A percentile compares a stretch with the other conserved stretches of the same genome.
Evolutionary conservation across 805 yeast species (phyloP).

Genomic region (Candida corydali): DNA sequence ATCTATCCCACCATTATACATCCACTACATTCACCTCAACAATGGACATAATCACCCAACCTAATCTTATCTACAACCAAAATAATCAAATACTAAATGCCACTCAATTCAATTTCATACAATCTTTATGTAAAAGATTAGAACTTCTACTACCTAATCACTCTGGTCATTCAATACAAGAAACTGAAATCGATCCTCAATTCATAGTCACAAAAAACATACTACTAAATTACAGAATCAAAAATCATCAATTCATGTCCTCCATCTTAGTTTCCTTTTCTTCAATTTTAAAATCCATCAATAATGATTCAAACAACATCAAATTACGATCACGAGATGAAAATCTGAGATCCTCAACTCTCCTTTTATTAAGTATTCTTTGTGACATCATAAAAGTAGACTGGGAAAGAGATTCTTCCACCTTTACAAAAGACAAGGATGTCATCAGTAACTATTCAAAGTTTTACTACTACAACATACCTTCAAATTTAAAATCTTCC

Average conservation of each 20-base stretch:
- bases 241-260: conserved; percentile 14
- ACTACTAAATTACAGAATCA: conserved; percentile 17
- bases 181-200: conserved; percentile 40
- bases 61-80: neutral
- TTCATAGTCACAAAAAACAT: conserved; percentile 28
- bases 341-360: conserved; percentile 26
- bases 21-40: no score
- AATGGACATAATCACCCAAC: no score
- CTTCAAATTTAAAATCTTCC: conserved; percentile 19
- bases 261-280: conserved; percentile 20
- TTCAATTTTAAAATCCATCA: conserved; percentile 19
- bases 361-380: conserved; percentile 29
- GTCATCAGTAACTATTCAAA: conserved; percentile 19
- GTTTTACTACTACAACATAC: conserved; percentile 26
- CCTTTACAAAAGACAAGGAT: conserved; percentile 11
- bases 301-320: conserved; percentile 16
- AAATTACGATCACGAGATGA: conserved; percentile 27
- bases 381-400: conserved; percentile 21
- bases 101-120: conserved; percentile 14
- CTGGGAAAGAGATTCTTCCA: conserved; percentile 23
- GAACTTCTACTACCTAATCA: conserved; percentile 34
- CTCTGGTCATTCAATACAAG: conserved; percentile 35
- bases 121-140: conserved; percentile 23
- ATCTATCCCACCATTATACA: neutral
- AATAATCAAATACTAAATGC: neutral